Conservation (phyloP, 129 eudicot genomes). For the Pseudognaphalium luteoalbum region DNA sequence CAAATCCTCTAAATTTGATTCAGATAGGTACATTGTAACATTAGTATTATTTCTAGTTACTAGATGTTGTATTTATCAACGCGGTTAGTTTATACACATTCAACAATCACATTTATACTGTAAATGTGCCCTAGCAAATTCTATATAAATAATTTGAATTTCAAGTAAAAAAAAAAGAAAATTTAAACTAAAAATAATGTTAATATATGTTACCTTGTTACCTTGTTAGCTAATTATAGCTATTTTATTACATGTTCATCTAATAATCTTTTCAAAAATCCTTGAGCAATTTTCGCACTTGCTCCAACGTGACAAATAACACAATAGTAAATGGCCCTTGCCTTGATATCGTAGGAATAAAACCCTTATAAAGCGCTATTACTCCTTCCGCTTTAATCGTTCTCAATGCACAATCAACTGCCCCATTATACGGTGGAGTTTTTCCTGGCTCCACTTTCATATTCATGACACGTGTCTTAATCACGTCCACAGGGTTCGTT, state of each 20-base stretch:
- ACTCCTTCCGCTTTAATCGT: slow-evolving; percentile 69
- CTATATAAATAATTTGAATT: too few relatives aligned
- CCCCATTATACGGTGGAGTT: slow-evolving; percentile 66
- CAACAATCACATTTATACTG: too few relatives aligned
- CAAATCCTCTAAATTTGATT: too few relatives aligned
- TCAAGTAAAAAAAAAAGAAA: too few relatives aligned
- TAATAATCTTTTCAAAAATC: slow-evolving; percentile 46
- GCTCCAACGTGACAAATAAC: slow-evolving; percentile 87
- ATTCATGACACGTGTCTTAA: slow-evolving; percentile 88
- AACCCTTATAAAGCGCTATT: slow-evolving; percentile 82
- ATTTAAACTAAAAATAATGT: too few relatives aligned
- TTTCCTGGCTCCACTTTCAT: slow-evolving; percentile 71
- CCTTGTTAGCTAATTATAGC: too few relatives aligned
- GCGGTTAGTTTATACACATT: too few relatives aligned
- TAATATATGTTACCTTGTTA: background rate
- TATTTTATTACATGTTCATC: background rate
- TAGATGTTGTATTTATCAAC: too few relatives aligned
- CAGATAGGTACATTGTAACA: too few relatives aligned
- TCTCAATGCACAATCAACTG: slow-evolving; percentile 71
- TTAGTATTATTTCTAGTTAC: too few relatives aligned
- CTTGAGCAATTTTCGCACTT: slow-evolving; percentile 76
- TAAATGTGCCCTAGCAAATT: too few relatives aligned
- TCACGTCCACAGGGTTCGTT: slow-evolving; percentile 88
- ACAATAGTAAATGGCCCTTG: slow-evolving; percentile 93
- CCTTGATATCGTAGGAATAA: slow-evolving; percentile 82